phyloP scores from a whole-genome alignment of 75 land plant genomes.

The Pseudotsuga menziesii region DNA sequence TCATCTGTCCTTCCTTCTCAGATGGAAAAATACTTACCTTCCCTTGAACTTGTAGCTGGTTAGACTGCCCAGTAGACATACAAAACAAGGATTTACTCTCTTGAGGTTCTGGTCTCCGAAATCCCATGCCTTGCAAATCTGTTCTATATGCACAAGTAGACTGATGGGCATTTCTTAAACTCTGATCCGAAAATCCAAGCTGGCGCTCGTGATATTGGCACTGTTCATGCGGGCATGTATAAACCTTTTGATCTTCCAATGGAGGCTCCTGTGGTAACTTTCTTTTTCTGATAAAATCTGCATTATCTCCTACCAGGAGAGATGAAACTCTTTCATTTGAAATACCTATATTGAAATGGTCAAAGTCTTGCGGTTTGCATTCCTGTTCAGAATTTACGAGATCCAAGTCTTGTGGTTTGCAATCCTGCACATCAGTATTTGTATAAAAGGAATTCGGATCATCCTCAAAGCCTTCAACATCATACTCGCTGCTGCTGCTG shows the following conservation, averaged over 20 bases:
- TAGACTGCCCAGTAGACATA: background rate
- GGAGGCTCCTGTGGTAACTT: constrained; percentile 7
- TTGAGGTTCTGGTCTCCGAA: constrained; percentile 5
- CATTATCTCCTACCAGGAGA: constrained; percentile 7
- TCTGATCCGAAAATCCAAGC: constrained; percentile 17
- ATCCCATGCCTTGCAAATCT: constrained; percentile 11
- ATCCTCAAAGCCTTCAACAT: constrained; percentile 36
- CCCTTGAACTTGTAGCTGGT: constrained; percentile 8
- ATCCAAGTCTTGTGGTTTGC: constrained; percentile 16
- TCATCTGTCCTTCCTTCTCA: constrained; percentile 4
- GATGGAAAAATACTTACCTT: background rate
- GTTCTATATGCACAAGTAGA: constrained; percentile 12
- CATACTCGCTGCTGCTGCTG: constrained; percentile 27
- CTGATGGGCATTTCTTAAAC: constrained; percentile 18
- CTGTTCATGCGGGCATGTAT: constrained; percentile 16
- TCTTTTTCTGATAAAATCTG: constrained; percentile 10
- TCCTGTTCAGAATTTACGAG: constrained; percentile 12
- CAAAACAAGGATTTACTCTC: background rate
- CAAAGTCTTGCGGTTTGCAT: constrained; percentile 15
- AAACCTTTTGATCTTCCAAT: constrained; percentile 7
- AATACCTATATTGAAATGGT: constrained; percentile 5
- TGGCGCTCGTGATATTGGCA: constrained; percentile 12
- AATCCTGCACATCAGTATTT: constrained; percentile 11
- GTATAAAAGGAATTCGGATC: constrained; percentile 5
- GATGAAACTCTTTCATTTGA: constrained; percentile 10